These are phyloP conservation scores for Aspergillus bertholletiae DNA, from an alignment of 495 filamentous ascomycete species.

Conservation along the genomic window DNA sequence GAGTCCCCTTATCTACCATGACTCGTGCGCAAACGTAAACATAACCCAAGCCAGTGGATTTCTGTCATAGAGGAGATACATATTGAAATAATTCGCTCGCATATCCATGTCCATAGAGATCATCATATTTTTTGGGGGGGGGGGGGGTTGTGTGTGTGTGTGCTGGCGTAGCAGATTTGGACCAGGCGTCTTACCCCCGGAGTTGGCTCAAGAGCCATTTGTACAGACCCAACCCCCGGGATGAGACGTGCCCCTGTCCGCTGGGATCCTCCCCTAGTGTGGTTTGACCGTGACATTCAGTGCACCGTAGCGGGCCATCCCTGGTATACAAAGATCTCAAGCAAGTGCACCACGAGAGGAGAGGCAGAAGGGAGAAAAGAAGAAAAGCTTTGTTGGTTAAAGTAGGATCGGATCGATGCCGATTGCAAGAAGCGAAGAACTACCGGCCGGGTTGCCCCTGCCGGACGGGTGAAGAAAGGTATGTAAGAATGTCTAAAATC, in stretches of 20 bases:
- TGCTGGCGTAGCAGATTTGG: not conserved
- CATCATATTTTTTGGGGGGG: too few relatives aligned
- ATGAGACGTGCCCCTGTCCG: not conserved
- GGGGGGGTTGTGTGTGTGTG: too few relatives aligned
- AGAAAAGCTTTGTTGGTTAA: conserved; percentile 15
- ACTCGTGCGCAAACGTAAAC: not conserved
- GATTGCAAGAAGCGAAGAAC: conserved; percentile 13
- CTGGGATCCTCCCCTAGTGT: not conserved
- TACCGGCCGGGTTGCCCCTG: not conserved
- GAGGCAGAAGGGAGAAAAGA: conserved; percentile 7
- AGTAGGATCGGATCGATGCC: not conserved
- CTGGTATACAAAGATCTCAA: not conserved
- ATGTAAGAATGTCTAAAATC: conserved; percentile 13
- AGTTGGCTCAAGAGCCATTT: not conserved
- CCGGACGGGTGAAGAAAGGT: conserved; percentile 4
- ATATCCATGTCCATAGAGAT: not conserved
- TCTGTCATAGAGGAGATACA: not conserved
- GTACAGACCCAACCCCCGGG: not conserved
- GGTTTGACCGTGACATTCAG: not conserved
- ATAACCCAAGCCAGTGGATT: not conserved
- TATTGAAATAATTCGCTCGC: conserved; percentile 4
- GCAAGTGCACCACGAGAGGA: conserved; percentile 5
- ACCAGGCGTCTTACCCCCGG: not conserved
- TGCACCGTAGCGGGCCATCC: not conserved
- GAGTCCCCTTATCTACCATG: not conserved